These are phyloP conservation scores for Hemisphaericaspora nanyangensis DNA, from an alignment of 805 yeast genomes.

Conservation along the genomic window DNA sequence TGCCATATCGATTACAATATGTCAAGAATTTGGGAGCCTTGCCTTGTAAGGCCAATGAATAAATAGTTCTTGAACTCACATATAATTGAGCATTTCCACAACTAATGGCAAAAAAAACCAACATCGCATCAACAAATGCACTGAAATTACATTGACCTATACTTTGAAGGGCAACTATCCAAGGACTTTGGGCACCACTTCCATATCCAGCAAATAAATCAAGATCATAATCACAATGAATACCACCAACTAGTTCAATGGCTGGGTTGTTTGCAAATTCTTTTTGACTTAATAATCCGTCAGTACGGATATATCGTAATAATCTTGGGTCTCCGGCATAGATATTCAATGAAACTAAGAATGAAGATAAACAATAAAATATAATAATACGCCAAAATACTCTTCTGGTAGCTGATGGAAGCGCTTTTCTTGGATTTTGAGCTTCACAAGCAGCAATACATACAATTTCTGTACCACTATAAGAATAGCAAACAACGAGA, in stretches of 20 bases:
- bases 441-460: conserved; percentile 85
- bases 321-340: conserved; percentile 78
- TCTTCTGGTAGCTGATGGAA: conserved; percentile 72
- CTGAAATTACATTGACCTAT: conserved; percentile 33
- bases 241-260: conserved; percentile 32
- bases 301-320: conserved; percentile 48
- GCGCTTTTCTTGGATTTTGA: conserved; percentile 70
- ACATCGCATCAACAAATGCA: conserved; percentile 39
- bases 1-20: conserved; percentile 59
- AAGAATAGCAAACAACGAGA: conserved; percentile 67
- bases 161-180: conserved; percentile 42
- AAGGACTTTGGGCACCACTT: conserved; percentile 42
- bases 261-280: conserved; percentile 25
- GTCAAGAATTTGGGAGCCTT: conserved; percentile 61
- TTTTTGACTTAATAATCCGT: conserved; percentile 13
- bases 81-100: conserved; percentile 45
- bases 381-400: conserved; percentile 69
- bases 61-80: conserved; percentile 40
- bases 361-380: conserved; percentile 62
- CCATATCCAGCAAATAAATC: conserved; percentile 31
- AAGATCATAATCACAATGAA: conserved; percentile 23
- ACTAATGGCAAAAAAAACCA: conserved; percentile 44
- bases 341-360: conserved; percentile 66
- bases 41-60: conserved; percentile 44
- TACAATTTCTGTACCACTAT: conserved; percentile 79